Base-by-base conservation (phyloP, 2,329 filamentous ascomycete species). In the Xylariomycetidae sp. region DNA sequence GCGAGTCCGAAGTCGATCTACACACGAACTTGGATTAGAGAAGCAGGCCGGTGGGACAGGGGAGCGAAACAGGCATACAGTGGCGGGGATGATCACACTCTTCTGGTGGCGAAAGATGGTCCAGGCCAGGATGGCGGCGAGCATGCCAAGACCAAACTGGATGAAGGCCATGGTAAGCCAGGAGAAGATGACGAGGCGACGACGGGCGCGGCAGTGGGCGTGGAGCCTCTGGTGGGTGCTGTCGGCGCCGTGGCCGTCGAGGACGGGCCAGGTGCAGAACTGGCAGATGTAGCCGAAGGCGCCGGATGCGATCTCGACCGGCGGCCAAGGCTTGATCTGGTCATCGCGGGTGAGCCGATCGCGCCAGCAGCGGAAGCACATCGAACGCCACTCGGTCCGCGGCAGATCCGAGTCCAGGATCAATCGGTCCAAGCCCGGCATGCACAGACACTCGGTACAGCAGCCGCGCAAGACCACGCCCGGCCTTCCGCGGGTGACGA, bases 311-410 rank as follows among this genome's bases (percentile, higher is more conserved):
- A 53, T 44, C 29, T 48, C 32, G 4, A 54, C 40, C 14, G 52
- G 35, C 13, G 52, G 50, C 43, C 50, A 53, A 19, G 50, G 52
- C 35, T 54, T 54, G 33, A 50, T 44, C 29, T 46, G 41, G 27
- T 50, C 46, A 24, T 52, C 46, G 6, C 38, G 40, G 8, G 40
- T 49, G 25, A 53, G 37, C 10, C 43, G 44, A 24, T 37, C 39
- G 13, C 48, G 46, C 52, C 52, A 54, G 31, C 52, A 54, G 16
- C 48, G 48, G 18, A 53, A 54, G 34, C 52, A 54, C n/a, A 54
- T 44, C 25, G 52, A 52, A 29, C 42, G 50, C 52, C 52, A 54
- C 25, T 31, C 28, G 29, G 39, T 32, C 30, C 31, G 25, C 15
- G 36, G 35, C 25, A 40, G 37, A 20, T 32, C 39, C 22, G 42